Percentiles rank a stretch among this genome's conserved stretches.
These are phyloP conservation scores for Calonectria honghensis DNA, from an alignment of 2,329 filamentous ascomycete species.

Conservation along the genomic window DNA sequence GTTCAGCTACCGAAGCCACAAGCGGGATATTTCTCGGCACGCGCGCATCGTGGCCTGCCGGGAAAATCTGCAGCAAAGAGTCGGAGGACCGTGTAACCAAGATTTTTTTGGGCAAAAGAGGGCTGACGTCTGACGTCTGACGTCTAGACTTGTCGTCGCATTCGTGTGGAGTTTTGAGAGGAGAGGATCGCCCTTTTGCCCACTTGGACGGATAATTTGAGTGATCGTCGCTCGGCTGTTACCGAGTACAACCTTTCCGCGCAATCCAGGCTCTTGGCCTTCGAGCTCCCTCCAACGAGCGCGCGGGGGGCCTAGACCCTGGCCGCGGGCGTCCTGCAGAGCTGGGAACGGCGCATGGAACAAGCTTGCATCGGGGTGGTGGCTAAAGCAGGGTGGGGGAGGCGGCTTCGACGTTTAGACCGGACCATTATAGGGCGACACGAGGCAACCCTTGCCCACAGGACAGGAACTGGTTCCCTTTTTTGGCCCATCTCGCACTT, in stretches of 20 bases:
- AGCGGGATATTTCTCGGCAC: constrained; percentile 2
- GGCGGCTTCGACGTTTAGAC: constrained; percentile 4
- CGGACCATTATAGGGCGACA: not conserved
- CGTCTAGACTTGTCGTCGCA: not conserved
- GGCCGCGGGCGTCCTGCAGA: constrained; percentile 13
- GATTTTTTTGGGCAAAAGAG: not conserved
- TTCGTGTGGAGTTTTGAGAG: not conserved
- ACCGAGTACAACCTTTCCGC: constrained; percentile 15
- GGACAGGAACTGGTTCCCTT: constrained; percentile 16
- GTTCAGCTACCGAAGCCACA: constrained; percentile 21
- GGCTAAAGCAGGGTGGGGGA: constrained; percentile 2
- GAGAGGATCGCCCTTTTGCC: not conserved
- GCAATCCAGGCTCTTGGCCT: not conserved
- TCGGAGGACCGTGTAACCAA: not conserved
- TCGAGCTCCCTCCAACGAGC: not conserved
- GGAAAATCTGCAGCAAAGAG: not conserved
- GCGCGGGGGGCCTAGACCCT: not conserved
- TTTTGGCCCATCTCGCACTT: not conserved
- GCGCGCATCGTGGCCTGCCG: not conserved
- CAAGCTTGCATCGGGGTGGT: not conserved
- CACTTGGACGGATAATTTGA: constrained; percentile 1
- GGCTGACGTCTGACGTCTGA: not conserved
- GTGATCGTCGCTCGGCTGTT: not conserved
- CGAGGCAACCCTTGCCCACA: not conserved
- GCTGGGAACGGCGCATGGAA: constrained; percentile 14